Base-by-base conservation (phyloP, 2,329 filamentous ascomycete genomes). In the Penicillium sp. region DNA sequence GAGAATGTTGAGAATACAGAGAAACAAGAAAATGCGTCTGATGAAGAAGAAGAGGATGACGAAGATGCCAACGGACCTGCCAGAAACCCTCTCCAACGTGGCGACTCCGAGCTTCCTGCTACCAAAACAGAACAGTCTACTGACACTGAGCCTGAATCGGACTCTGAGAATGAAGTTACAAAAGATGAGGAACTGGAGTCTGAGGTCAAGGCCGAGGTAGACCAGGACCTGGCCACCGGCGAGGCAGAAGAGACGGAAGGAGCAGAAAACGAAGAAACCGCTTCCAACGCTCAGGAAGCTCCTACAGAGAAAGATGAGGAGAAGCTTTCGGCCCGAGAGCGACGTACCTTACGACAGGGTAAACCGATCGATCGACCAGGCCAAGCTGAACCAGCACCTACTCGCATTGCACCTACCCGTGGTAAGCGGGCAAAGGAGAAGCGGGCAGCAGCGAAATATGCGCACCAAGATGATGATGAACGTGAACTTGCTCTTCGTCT, bases 381-480 rank as follows among this genome's bases (percentile, higher is more conserved):
- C n/a, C 43, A 54, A 21, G 61, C 59, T 9, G 68, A 69, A 48
- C 49, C 65, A 9, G 46, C 58, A 7, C 58, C 60, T 22, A 55
- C 65, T n/a, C 65, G 66, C 10, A 56, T 59, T 22, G 56, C 68
- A 14, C 63, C 67, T 46, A 75, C 82, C 14, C 87, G 93, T 56
- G 91, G 92, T 29, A 91, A 96, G 73, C 87, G 85, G 56, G 84
- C 83, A 58, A 96, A 96, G 72, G 87, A 88, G 44, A 96, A 96
- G 79, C 96, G 95, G 74, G 87, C 91, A 2, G 91, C 91, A 3
- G 80, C 85, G 57, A 97, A 96, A 73, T 99, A 99, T 77, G 93
- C 90, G 46, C 81, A 96, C 66, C 95, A 98, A 80, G 93, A 98
- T 66, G 92, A 96, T 54, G 93, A 96, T 74, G 95, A 99, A 69